phyloP scores from a whole-genome alignment of 2,329 filamentous ascomycete species.

The Samsoniella hepiali region DNA sequence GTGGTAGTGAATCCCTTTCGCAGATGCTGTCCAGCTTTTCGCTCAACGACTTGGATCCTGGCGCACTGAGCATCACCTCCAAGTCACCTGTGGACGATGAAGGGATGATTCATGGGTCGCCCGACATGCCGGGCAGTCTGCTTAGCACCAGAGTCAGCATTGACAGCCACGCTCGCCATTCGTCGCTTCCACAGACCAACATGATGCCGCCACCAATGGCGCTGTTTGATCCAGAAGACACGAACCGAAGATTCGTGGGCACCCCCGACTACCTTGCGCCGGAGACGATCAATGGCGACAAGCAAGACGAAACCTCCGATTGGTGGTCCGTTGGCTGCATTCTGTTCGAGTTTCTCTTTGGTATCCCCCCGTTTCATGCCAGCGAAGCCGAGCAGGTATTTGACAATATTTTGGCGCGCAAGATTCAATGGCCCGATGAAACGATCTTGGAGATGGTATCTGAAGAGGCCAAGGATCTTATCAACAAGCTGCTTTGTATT shows the following conservation, averaged over 20 bases:
- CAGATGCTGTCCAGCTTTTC: conserved; percentile 80
- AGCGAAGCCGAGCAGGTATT: conserved; percentile 89
- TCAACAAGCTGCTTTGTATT: conserved; percentile 85
- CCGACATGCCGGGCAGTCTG: conserved; percentile 60
- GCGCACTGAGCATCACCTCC: conserved; percentile 37
- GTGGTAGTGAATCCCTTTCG: conserved; percentile 79
- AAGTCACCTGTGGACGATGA: conserved; percentile 72
- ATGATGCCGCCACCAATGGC: conserved; percentile 93
- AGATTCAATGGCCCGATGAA: conserved; percentile 89
- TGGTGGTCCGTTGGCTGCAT: conserved; percentile 99
- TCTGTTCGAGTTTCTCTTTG: conserved; percentile 92
- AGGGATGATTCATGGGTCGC: conserved; percentile 69
- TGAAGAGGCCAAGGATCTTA: conserved; percentile 85
- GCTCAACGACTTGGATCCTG: conserved; percentile 58
- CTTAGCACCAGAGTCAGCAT: conserved; percentile 30
- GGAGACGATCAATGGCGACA: conserved; percentile 91
- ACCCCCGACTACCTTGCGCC: conserved; percentile 96
- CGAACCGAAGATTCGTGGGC: conserved; percentile 87
- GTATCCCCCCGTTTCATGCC: conserved; percentile 90
- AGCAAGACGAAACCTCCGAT: conserved; percentile 97
- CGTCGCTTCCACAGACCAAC: conserved; percentile 45
- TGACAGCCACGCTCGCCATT: conserved; percentile 34
- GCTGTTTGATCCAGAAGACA: conserved; percentile 92
- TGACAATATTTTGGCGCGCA: conserved; percentile 87
- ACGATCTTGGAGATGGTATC: conserved; percentile 71